phyloP scores from a whole-genome alignment of 495 filamentous ascomycete species.

The Mytilinidion resinicola region DNA sequence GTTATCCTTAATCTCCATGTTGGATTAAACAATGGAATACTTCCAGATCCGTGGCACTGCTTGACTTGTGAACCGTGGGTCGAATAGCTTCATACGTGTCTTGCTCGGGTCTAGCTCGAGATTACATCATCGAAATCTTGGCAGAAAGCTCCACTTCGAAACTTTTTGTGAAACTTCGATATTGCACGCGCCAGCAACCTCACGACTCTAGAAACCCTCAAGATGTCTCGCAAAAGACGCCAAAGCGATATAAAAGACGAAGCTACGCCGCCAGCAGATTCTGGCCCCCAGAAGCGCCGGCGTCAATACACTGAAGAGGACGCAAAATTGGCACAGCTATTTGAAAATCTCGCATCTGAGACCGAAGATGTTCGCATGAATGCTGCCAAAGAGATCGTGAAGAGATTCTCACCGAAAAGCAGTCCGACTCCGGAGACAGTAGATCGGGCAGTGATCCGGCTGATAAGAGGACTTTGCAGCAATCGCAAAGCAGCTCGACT shows the following conservation, averaged over 20 bases:
- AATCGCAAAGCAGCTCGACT: slow-evolving; percentile 81
- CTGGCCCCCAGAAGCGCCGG: slow-evolving; percentile 13
- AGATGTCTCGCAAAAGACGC: slow-evolving; percentile 21
- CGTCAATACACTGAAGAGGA: slow-evolving; percentile 28
- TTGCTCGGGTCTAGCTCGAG: too few species aligned
- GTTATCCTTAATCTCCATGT: too few species aligned
- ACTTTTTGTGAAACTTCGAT: too few species aligned
- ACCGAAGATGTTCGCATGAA: slow-evolving; percentile 34
- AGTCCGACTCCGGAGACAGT: slow-evolving; percentile 21
- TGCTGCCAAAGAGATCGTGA: slow-evolving; percentile 38
- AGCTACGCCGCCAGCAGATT: neutral
- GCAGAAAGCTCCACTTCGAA: too few species aligned
- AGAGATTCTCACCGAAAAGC: slow-evolving; percentile 32
- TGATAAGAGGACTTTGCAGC: slow-evolving; percentile 85
- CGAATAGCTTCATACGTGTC: too few species aligned
- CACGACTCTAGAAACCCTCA: neutral
- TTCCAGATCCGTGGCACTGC: too few species aligned
- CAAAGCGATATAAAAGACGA: slow-evolving; percentile 10
- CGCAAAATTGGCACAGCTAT: slow-evolving; percentile 26
- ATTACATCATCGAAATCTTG: too few species aligned
- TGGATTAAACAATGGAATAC: too few species aligned
- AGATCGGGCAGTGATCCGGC: slow-evolving; percentile 45
- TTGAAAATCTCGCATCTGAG: slow-evolving; percentile 37
- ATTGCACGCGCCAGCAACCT: too few species aligned
- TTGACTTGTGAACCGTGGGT: too few species aligned